Conservation (phyloP, 257 asterid species). For the Scutellaria minor region DNA sequence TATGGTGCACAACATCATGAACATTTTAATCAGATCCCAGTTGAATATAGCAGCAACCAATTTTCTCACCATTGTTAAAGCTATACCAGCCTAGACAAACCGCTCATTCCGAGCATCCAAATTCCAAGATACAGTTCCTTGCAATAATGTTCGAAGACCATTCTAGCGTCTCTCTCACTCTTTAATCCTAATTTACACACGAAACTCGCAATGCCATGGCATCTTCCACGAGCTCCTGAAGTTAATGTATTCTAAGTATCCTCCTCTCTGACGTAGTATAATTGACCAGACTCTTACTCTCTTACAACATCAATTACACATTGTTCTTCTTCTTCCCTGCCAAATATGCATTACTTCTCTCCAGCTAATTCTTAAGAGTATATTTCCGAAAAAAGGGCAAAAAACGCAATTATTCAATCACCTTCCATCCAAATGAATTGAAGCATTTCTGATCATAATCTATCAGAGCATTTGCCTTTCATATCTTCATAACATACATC, state of each 20-base stretch:
- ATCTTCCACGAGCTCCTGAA: slow-evolving; percentile 18
- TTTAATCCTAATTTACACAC: background rate
- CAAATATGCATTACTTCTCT: background rate
- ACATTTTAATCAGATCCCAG: background rate
- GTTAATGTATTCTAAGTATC: background rate
- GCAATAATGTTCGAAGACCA: background rate
- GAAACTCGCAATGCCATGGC: too few relatives aligned
- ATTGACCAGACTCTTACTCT: background rate
- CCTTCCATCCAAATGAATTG: background rate
- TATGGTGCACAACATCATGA: background rate
- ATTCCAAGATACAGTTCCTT: background rate
- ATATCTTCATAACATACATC: slow-evolving; percentile 3
- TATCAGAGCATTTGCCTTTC: background rate
- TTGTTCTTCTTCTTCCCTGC: background rate
- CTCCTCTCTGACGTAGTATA: background rate
- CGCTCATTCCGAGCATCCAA: too few relatives aligned
- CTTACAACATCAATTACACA: background rate
- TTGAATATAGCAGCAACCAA: too few relatives aligned
- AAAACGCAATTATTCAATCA: background rate
- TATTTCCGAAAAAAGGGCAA: background rate
- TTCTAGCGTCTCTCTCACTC: background rate
- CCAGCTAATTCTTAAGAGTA: background rate
- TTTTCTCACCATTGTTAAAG: too few relatives aligned
- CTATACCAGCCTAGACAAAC: too few relatives aligned
- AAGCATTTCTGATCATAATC: too few relatives aligned